Percentiles rank a stretch among this genome's conserved stretches.
Evolutionary conservation across 495 filamentous ascomycete genomes (phyloP).

Genomic region (Penicillium arizonense): DNA sequence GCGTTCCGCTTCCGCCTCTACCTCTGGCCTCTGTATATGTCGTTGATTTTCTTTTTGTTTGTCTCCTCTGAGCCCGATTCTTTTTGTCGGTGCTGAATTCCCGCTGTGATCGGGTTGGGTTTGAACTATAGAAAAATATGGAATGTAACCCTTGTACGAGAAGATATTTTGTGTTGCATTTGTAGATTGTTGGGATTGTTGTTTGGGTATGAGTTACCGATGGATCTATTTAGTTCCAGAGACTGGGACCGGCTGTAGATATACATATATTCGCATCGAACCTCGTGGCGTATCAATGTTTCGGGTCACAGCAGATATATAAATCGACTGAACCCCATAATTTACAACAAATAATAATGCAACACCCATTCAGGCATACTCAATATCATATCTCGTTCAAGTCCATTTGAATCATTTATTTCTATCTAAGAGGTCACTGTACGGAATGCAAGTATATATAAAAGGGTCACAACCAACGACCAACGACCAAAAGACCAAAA

Average conservation of each 20-base stretch:
- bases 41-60: constrained; percentile 25
- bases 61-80: constrained; percentile 22
- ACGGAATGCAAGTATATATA: too few species aligned
- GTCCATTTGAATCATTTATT: not conserved
- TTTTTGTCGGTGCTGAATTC: constrained; percentile 20
- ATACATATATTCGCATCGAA: not conserved
- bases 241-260: too few species aligned
- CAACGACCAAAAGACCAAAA: not conserved
- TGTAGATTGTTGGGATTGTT: not conserved
- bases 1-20: constrained; percentile 31
- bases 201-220: not conserved
- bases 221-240: too few species aligned
- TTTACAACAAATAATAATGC: too few species aligned
- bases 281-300: not conserved
- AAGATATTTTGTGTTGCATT: not conserved
- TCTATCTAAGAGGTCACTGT: too few species aligned
- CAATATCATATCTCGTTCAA: not conserved
- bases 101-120: constrained; percentile 9
- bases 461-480: not conserved
- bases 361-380: not conserved
- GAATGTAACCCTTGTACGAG: constrained; percentile 14
- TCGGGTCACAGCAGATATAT: too few species aligned
- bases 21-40: constrained; percentile 36
- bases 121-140: constrained; percentile 7
- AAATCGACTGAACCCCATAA: too few species aligned